Evolutionary conservation across 805 yeast species (phyloP).

Genomic region (Metschnikowia koreensis): DNA sequence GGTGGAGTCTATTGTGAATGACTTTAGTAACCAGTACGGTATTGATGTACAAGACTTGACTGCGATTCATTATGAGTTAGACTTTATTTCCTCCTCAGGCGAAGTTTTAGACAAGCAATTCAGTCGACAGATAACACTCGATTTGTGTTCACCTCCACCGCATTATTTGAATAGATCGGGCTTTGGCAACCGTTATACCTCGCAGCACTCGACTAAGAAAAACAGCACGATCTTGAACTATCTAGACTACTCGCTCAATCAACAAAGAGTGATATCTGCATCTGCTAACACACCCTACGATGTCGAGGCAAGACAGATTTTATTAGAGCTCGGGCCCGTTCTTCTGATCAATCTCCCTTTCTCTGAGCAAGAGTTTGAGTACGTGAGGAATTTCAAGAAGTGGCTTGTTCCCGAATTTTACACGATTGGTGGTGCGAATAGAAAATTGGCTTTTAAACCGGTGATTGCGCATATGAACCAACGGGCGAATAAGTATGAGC

Average conservation of each 20-base stretch:
- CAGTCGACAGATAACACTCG: conserved; percentile 41
- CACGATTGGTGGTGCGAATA: conserved; percentile 34
- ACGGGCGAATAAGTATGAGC: conserved; percentile 51
- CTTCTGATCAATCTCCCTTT: conserved; percentile 60
- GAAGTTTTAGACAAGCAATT: conserved; percentile 32
- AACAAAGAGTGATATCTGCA: conserved; percentile 51
- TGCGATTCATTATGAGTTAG: conserved; percentile 45
- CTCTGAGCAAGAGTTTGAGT: conserved; percentile 51
- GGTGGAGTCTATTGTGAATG: conserved; percentile 49
- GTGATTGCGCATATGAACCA: conserved; percentile 26
- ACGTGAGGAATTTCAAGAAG: conserved; percentile 46
- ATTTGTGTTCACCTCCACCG: conserved; percentile 41
- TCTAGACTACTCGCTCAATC: conserved; percentile 61
- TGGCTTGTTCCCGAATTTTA: conserved; percentile 68
- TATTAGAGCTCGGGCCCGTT: conserved; percentile 61
- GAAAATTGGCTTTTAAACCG: conserved; percentile 36
- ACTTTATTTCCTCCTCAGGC: conserved; percentile 40
- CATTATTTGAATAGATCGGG: conserved; percentile 23
- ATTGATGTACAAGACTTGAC: conserved; percentile 30
- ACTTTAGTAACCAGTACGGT: conserved; percentile 39
- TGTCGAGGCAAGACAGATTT: conserved; percentile 51
- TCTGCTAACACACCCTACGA: conserved; percentile 26
- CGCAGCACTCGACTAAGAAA: conserved; percentile 21
- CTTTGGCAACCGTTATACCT: conserved; percentile 14
- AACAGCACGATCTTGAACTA: conserved; percentile 47